phyloP scores from a whole-genome alignment of 2,329 filamentous ascomycete species.

The Cladosporium sp. region DNA sequence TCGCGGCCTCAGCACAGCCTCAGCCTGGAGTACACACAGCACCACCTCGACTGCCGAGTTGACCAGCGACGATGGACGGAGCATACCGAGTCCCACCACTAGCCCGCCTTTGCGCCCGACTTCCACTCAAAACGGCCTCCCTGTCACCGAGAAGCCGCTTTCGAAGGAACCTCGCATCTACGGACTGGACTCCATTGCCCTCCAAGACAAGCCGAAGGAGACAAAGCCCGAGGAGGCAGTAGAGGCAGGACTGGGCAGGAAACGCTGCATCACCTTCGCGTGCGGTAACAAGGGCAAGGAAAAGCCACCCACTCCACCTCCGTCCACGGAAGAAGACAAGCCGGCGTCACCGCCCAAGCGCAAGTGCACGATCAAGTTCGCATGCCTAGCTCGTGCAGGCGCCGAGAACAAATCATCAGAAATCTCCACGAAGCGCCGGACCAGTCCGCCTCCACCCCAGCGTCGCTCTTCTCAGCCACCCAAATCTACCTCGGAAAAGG shows the following conservation, averaged over 20 bases:
- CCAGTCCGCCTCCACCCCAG: conserved; percentile 37
- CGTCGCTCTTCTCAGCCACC: conserved; percentile 14
- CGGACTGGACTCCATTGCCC: conserved; percentile 20
- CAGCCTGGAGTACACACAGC: conserved; percentile 74
- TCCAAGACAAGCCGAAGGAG: conserved; percentile 24
- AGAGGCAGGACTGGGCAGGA: conserved; percentile 63
- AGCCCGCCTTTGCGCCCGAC: conserved; percentile 73
- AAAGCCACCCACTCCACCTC: conserved; percentile 10
- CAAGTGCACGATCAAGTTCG: conserved; percentile 65
- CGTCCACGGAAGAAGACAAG: conserved; percentile 12
- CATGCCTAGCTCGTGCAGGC: conserved; percentile 54
- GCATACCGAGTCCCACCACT: conserved; percentile 75
- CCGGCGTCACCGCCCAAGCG: conserved; percentile 42
- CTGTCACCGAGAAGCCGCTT: conserved; percentile 32
- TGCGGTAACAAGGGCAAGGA: conserved; percentile 67
- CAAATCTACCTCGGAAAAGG: conserved; percentile 12
- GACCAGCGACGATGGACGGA: conserved; percentile 74
- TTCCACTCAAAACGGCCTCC: conserved; percentile 34
- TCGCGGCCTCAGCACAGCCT: conserved; percentile 49
- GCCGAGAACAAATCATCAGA: conserved; percentile 27
- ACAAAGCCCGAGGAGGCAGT: conserved; percentile 47
- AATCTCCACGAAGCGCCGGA: conserved; percentile 24
- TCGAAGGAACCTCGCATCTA: conserved; percentile 5
- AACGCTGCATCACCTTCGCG: conserved; percentile 87
- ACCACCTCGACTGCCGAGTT: conserved; percentile 79